These are phyloP conservation scores for Trifolium subterraneum DNA, from an alignment of 306 rosid species.

Conservation along the genomic window DNA sequence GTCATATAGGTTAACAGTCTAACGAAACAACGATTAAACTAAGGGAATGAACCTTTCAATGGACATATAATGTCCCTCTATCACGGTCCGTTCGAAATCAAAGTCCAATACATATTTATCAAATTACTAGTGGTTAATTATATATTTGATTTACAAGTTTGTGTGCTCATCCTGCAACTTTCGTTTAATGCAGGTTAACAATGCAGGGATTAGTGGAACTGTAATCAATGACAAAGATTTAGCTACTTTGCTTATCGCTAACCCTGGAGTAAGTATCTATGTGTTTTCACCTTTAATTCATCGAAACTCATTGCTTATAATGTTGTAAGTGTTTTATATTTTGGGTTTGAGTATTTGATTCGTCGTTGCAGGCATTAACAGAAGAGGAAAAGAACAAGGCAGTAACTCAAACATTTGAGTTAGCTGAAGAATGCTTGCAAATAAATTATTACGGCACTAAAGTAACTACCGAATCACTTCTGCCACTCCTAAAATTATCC, in stretches of 20 bases:
- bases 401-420: slow-evolving; percentile 43
- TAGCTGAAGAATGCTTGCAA: slow-evolving; percentile 53
- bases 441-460: slow-evolving; percentile 48
- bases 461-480: slow-evolving; percentile 18
- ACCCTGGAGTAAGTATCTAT: slow-evolving; percentile 21
- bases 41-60: too few species aligned
- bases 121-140: too few species aligned
- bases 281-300: background rate
- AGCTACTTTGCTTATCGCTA: background rate
- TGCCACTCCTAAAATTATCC: slow-evolving; percentile 40
- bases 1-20: too few species aligned
- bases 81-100: too few species aligned
- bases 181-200: slow-evolving; percentile 48
- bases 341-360: background rate
- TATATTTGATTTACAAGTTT: too few species aligned
- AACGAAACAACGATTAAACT: too few species aligned
- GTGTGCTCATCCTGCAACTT: background rate
- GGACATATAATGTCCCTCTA: too few species aligned
- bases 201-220: slow-evolving; percentile 54
- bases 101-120: too few species aligned
- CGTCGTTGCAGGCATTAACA: slow-evolving; percentile 37
- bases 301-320: background rate
- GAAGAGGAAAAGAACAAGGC: slow-evolving; percentile 21
- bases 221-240: slow-evolving; percentile 24
- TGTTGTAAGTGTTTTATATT: too few species aligned